Conservation (phyloP, 352 stramenopile genomes). For the Phytophthora europaea region DNA sequence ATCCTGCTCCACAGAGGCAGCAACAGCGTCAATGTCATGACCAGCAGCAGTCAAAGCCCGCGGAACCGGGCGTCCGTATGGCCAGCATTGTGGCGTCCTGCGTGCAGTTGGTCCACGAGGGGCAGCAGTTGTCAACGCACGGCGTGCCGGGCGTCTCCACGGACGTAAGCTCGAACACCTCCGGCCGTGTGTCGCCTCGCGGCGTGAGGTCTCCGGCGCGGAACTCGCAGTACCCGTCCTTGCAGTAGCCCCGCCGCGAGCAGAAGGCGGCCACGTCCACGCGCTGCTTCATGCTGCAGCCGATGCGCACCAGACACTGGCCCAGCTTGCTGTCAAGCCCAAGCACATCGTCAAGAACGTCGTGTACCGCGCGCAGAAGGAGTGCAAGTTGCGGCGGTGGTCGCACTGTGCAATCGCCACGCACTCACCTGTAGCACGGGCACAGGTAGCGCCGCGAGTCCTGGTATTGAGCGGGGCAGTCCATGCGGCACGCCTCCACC, state of each 20-base stretch:
- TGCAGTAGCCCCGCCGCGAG: conserved; percentile 83
- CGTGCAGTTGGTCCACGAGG: conserved; percentile 45
- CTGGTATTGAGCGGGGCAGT: conserved; percentile 68
- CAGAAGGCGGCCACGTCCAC: conserved; percentile 74
- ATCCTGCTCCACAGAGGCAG: conserved; percentile 43
- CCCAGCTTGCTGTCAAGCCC: conserved; percentile 60
- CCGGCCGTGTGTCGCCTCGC: conserved; percentile 54
- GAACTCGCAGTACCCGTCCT: conserved; percentile 80
- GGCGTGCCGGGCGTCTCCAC: conserved; percentile 63
- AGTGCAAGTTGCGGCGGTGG: background rate
- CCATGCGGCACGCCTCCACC: conserved; percentile 59
- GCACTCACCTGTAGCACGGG: conserved; percentile 74
- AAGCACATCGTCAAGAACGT: conserved; percentile 21
- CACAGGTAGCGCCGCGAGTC: conserved; percentile 64
- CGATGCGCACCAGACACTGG: conserved; percentile 69
- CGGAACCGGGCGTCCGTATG: conserved; percentile 45
- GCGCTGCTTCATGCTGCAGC: conserved; percentile 73
- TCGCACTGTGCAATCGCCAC: background rate
- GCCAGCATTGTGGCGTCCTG: conserved; percentile 59
- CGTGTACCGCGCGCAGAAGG: conserved; percentile 9
- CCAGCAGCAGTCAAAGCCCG: background rate
- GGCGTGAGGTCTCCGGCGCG: conserved; percentile 70
- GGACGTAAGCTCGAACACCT: conserved; percentile 72
- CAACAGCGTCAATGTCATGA: background rate
- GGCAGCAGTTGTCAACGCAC: conserved; percentile 76